phyloP scores from a whole-genome alignment of 208 protist species.

The Acanthamoeba lugdunensis region DNA sequence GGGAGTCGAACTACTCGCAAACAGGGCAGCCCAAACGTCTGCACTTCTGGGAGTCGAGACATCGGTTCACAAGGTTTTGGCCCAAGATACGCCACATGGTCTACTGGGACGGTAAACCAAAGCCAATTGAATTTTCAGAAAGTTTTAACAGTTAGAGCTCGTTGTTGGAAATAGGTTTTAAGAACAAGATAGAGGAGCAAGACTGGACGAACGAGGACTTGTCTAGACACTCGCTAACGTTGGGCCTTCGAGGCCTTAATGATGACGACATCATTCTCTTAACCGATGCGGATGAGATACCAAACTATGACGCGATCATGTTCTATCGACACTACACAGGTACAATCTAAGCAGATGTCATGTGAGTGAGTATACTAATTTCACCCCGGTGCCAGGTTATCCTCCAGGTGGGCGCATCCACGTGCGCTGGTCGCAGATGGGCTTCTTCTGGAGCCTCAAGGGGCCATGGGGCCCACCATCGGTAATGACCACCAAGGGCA shows the following conservation, averaged over 20 bases:
- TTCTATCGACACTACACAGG: slow-evolving; percentile 7
- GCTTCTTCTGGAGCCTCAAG: background rate
- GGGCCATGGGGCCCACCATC: background rate
- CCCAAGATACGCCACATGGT: background rate
- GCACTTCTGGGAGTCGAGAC: background rate
- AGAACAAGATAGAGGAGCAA: background rate
- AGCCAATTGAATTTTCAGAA: no score
- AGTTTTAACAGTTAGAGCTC: no score
- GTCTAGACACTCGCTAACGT: background rate
- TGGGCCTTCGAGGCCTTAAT: background rate
- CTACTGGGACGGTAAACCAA: no score
- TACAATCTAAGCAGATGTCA: no score
- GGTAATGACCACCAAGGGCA: background rate
- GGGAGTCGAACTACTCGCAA: background rate
- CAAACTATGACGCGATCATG: background rate
- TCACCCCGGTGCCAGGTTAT: no score
- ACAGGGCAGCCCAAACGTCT: background rate
- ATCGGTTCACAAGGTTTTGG: background rate
- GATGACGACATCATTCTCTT: background rate
- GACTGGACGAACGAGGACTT: background rate
- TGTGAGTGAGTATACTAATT: no score
- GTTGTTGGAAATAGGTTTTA: no score
- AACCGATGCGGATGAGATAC: background rate
- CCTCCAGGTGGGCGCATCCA: background rate
- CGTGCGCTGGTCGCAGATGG: slow-evolving; percentile 13